A percentile compares a stretch with the other conserved stretches of the same genome.
phyloP scores from a whole-genome alignment of 2,329 filamentous ascomycete species.

The Xylariales sp. region DNA sequence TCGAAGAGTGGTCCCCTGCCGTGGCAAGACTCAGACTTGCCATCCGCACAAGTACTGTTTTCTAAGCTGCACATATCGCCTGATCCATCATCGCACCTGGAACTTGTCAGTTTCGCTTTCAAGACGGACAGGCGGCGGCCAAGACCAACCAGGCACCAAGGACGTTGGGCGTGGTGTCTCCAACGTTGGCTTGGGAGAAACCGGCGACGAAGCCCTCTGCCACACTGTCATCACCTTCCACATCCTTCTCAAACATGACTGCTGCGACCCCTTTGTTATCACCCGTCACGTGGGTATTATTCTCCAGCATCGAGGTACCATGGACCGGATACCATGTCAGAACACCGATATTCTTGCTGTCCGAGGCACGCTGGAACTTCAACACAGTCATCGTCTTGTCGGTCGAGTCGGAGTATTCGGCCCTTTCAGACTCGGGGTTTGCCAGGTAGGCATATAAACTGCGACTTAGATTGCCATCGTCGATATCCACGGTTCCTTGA shows the following conservation, averaged over 20 bases:
- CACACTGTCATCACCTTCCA: conserved; percentile 47
- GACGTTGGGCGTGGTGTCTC: conserved; percentile 82
- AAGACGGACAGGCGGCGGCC: background rate
- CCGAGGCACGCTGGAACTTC: conserved; percentile 65
- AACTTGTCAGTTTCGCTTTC: background rate
- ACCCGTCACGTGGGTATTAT: conserved; percentile 82
- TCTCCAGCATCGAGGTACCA: conserved; percentile 82
- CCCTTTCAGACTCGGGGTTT: conserved; percentile 70
- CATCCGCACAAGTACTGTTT: conserved; percentile 72
- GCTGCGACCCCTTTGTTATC: conserved; percentile 94
- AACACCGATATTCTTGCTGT: conserved; percentile 71
- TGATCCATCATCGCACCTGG: conserved; percentile 70
- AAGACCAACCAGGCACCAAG: conserved; percentile 61
- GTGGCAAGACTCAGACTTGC: conserved; percentile 63
- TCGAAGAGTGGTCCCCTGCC: conserved; percentile 65
- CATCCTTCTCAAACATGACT: conserved; percentile 71
- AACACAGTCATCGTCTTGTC: conserved; percentile 79
- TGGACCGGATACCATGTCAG: conserved; percentile 90
- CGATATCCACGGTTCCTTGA: conserved; percentile 48
- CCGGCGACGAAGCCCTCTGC: conserved; percentile 73
- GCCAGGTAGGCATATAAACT: conserved; percentile 81
- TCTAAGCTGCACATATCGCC: conserved; percentile 64
- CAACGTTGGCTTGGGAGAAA: conserved; percentile 87
- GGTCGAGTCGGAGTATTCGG: conserved; percentile 54
- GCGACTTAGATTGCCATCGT: conserved; percentile 74